Conservation (phyloP, 208 protist species). For the Spongospora subterranea region DNA sequence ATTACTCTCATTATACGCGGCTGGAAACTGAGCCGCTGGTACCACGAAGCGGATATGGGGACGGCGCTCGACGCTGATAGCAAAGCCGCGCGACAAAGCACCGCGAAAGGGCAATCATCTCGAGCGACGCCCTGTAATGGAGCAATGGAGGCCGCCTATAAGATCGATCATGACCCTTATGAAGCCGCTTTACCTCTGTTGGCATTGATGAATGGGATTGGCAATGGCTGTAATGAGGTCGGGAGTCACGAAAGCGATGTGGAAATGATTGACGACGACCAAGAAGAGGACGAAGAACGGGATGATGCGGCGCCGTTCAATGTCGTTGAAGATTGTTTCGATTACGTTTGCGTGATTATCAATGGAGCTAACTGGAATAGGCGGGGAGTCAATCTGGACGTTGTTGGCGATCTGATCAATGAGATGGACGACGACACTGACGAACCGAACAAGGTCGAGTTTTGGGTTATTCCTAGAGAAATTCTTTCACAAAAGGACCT, state of each 20-base stretch:
- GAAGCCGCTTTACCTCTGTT: slow-evolving; percentile 38
- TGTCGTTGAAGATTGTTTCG: neutral
- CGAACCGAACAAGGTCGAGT: neutral
- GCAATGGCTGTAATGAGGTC: neutral
- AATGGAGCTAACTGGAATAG: neutral
- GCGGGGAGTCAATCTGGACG: neutral
- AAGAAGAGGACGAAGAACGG: neutral
- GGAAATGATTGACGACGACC: neutral
- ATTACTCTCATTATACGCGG: neutral
- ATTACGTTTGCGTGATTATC: slow-evolving; percentile 47
- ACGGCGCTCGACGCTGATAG: neutral
- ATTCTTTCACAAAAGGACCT: slow-evolving; percentile 37
- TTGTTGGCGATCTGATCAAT: slow-evolving; percentile 22
- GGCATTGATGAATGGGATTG: neutral
- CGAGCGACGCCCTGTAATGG: too few species aligned
- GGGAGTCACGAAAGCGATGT: neutral
- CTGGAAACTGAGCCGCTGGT: neutral
- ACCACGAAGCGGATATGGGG: neutral
- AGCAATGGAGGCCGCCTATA: too few species aligned
- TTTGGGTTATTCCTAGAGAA: neutral
- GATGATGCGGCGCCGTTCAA: neutral
- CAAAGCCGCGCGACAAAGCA: too few species aligned
- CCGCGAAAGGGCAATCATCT: too few species aligned
- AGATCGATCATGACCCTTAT: too few species aligned
- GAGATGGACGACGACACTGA: slow-evolving; percentile 43